Conservation (phyloP, 306 rosid species). For the Cicer yamashitae region DNA sequence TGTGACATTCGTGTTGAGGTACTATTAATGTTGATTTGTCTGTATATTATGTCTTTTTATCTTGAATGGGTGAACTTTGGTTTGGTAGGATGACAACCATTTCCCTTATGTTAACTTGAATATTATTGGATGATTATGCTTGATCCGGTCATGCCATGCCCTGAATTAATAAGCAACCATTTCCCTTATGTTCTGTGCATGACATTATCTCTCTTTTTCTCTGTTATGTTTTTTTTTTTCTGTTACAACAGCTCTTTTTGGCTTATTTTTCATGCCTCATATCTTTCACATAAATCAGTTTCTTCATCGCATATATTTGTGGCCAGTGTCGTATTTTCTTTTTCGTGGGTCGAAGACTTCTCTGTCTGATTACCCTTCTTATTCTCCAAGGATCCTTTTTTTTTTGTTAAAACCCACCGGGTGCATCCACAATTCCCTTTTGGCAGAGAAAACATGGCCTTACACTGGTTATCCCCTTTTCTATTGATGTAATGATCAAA, state of each 20-base stretch:
- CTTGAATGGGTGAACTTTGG: constrained; percentile 33
- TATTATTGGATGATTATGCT: constrained; percentile 34
- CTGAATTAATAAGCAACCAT: background rate
- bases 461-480: constrained; percentile 24
- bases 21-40: constrained; percentile 36
- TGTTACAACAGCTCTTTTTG: constrained; percentile 28
- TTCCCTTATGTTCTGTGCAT: constrained; percentile 8
- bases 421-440: constrained; percentile 30
- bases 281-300: constrained; percentile 23
- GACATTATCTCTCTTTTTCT: constrained; percentile 3
- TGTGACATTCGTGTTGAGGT: constrained; percentile 99
- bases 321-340: background rate
- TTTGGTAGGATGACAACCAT: constrained; percentile 33
- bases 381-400: background rate
- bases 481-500: constrained; percentile 42
- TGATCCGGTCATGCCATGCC: constrained; percentile 16
- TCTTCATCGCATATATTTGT: constrained; percentile 11
- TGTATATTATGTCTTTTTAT: constrained; percentile 32
- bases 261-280: constrained; percentile 23
- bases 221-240: constrained; percentile 6
- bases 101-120: constrained; percentile 35
- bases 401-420: background rate
- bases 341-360: background rate
- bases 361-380: constrained; percentile 19
- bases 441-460: constrained; percentile 32